Percentiles rank a stretch among this genome's conserved stretches.
Conservation (phyloP, 1,284 basidiomycete genomes). For the Boletus putidus region DNA sequence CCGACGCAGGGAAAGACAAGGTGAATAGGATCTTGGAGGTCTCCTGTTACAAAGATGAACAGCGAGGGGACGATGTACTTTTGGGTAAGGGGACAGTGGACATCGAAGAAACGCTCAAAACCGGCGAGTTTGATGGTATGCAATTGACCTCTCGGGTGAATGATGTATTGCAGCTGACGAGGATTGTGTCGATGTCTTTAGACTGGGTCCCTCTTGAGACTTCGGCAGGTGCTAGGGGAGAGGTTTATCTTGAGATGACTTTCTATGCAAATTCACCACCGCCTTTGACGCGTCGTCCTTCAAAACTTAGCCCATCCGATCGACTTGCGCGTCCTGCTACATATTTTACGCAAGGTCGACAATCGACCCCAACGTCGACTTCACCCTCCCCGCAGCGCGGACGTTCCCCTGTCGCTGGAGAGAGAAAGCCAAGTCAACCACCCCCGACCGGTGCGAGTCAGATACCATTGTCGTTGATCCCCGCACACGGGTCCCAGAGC, state of each 20-base stretch:
- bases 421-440: conserved; percentile 18
- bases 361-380: conserved; percentile 6
- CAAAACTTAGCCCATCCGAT: conserved; percentile 48
- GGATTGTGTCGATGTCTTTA: conserved; percentile 30
- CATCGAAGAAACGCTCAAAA: conserved; percentile 63
- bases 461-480: conserved; percentile 29
- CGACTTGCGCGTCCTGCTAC: conserved; percentile 41
- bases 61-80: conserved; percentile 52
- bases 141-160: conserved; percentile 1
- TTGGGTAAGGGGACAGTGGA: conserved; percentile 64
- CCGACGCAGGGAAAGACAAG: conserved; percentile 41
- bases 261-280: conserved; percentile 64
- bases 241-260: conserved; percentile 79
- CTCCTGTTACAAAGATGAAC: conserved; percentile 65
- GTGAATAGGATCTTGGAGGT: conserved; percentile 58
- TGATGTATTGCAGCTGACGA: conserved; percentile 12
- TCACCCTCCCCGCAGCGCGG: conserved; percentile 13
- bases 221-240: conserved; percentile 58
- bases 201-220: conserved; percentile 68
- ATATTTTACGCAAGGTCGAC: conserved; percentile 16
- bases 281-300: conserved; percentile 47
- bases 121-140: conserved; percentile 77
- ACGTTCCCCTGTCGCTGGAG: conserved; percentile 6
- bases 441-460: neutral
- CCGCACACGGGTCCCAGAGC: conserved; percentile 21